Conservation (phyloP, 805 yeast species). For the Candida endomychidarum region DNA sequence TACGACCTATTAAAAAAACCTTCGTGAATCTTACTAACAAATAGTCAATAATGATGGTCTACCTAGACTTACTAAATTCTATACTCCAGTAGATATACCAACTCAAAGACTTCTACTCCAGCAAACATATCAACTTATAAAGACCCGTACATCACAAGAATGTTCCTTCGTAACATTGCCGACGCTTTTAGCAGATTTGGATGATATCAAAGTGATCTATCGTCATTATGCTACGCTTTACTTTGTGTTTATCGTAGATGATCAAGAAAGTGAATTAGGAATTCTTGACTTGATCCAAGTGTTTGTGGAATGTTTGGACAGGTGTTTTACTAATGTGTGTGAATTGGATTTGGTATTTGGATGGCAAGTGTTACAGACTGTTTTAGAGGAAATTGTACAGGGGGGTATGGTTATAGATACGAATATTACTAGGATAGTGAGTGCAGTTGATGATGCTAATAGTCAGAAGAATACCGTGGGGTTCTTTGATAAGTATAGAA, state of each 20-base stretch:
- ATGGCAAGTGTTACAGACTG: conserved; percentile 95
- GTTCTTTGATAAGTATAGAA: conserved; percentile 8
- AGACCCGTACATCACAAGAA: conserved; percentile 68
- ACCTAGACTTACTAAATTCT: conserved; percentile 87
- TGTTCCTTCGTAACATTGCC: conserved; percentile 92
- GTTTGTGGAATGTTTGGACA: conserved; percentile 91
- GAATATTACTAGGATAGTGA: conserved; percentile 75
- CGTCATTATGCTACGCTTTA: conserved; percentile 94
- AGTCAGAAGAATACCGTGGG: conserved; percentile 40
- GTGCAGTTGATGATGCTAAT: conserved; percentile 74
- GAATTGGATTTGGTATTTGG: conserved; percentile 97
- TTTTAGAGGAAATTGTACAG: conserved; percentile 86
- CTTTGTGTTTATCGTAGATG: conserved; percentile 94
- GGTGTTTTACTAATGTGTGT: conserved; percentile 91
- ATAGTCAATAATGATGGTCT: conserved; percentile 85
- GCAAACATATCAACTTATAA: conserved; percentile 78
- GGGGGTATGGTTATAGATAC: conserved; percentile 99
- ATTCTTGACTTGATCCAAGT: conserved; percentile 93
- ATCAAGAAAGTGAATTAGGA: conserved; percentile 92
- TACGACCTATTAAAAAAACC: conserved; percentile 15
- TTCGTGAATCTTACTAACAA: conserved; percentile 20
- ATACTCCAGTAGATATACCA: conserved; percentile 83
- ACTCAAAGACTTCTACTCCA: conserved; percentile 78
- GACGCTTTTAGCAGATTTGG: conserved; percentile 65
- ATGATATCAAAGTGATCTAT: conserved; percentile 84